These are phyloP conservation scores for Barbarea vulgaris DNA, from an alignment of 345 rosid genomes.

Conservation along the genomic window DNA sequence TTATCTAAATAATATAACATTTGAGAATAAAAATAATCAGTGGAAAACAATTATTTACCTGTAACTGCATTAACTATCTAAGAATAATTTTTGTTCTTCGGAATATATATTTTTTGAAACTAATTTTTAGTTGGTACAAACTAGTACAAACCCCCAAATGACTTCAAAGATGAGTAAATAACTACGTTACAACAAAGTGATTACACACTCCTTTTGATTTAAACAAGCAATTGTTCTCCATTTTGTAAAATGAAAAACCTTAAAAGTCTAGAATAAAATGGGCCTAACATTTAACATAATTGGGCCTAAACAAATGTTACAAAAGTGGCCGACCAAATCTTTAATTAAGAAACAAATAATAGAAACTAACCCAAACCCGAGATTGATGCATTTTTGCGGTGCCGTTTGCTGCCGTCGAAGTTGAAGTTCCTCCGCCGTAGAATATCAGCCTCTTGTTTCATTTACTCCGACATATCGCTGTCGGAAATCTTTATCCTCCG, in stretches of 20 bases:
- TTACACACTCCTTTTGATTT: too few relatives aligned
- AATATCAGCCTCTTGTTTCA: not conserved
- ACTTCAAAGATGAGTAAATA: too few relatives aligned
- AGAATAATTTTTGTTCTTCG: too few relatives aligned
- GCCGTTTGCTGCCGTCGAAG: conserved; percentile 1
- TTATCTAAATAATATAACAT: not conserved
- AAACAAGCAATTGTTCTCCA: not conserved
- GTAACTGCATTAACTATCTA: too few relatives aligned
- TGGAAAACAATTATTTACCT: too few relatives aligned
- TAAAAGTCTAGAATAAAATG: not conserved
- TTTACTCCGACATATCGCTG: not conserved
- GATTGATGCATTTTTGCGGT: not conserved
- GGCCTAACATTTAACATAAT: not conserved
- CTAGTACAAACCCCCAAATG: too few relatives aligned
- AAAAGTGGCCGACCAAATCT: not conserved
- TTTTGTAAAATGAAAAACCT: not conserved
- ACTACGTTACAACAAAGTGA: too few relatives aligned
- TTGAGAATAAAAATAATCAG: too few relatives aligned
- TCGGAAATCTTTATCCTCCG: not conserved
- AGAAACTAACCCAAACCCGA: conserved; percentile 2
- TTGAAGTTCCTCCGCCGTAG: conserved; percentile 26
- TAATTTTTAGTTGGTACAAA: too few relatives aligned
- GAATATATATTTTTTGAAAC: too few relatives aligned
- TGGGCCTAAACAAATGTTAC: conserved; percentile 10
- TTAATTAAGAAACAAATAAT: not conserved